These are phyloP conservation scores for Solanum clarkiae DNA, from an alignment of 257 asterid genomes.

Conservation along the genomic window DNA sequence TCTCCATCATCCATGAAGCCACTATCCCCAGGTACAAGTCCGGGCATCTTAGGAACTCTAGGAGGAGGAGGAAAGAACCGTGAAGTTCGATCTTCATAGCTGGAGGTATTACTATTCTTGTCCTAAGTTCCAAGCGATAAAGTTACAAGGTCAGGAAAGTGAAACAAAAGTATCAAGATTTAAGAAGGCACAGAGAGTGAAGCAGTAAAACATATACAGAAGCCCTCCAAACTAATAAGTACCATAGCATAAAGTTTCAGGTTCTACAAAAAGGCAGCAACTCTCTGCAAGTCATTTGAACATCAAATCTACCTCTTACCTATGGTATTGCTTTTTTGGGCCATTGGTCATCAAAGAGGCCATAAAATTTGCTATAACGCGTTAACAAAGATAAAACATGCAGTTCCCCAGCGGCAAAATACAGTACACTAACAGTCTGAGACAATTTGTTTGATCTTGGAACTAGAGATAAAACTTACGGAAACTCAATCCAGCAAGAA, in stretches of 20 bases:
- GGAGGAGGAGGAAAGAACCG: slow-evolving; percentile 95
- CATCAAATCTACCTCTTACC: neutral
- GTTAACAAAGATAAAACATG: neutral
- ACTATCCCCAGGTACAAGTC: slow-evolving; percentile 79
- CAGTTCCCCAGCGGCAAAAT: neutral
- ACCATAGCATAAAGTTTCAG: neutral
- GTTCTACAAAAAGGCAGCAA: neutral
- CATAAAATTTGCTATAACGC: neutral
- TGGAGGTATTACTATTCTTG: slow-evolving; percentile 22
- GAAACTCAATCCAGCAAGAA: neutral
- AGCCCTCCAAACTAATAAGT: neutral
- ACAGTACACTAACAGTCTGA: neutral
- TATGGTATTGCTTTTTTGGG: neutral
- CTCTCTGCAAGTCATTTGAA: neutral
- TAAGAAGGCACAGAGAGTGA: neutral
- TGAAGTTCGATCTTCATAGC: slow-evolving; percentile 84
- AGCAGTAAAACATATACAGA: neutral
- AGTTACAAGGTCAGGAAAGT: neutral
- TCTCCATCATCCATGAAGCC: slow-evolving; percentile 75
- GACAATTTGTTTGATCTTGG: neutral
- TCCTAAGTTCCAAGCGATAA: slow-evolving; percentile 32
- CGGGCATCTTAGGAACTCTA: slow-evolving; percentile 77
- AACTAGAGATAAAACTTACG: neutral
- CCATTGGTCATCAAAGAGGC: neutral
- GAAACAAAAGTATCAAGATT: neutral